phyloP scores from a whole-genome alignment of 345 rosid genomes.

The Acer yangbiense region DNA sequence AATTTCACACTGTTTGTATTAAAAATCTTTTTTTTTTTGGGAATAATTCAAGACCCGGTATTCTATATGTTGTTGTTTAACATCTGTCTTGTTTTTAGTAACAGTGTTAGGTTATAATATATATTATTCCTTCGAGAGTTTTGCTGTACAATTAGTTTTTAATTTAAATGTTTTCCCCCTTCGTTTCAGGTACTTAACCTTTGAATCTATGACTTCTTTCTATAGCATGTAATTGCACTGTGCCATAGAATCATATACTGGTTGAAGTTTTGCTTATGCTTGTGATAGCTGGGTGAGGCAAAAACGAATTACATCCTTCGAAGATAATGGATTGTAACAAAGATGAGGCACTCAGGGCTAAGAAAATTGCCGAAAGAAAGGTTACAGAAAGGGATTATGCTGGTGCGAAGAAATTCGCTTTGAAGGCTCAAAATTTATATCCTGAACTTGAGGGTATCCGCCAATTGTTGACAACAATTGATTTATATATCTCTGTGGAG shows the following conservation, averaged over 20 bases:
- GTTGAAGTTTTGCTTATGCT: constrained; percentile 16
- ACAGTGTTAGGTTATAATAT: neutral
- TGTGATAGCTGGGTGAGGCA: constrained; percentile 16
- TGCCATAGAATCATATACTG: constrained; percentile 1
- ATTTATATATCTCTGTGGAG: constrained; percentile 69
- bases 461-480: constrained; percentile 59
- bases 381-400: constrained; percentile 60
- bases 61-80: neutral
- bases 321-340: constrained; percentile 83
- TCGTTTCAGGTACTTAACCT: constrained; percentile 30
- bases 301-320: constrained; percentile 8
- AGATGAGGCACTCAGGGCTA: constrained; percentile 88
- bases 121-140: neutral
- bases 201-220: neutral
- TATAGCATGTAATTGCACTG: constrained; percentile 17
- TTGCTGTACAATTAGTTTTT: constrained; percentile 4
- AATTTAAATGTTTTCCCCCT: constrained; percentile 1
- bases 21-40: too few relatives aligned
- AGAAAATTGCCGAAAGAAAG: constrained; percentile 86
- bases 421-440: constrained; percentile 76
- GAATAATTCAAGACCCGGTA: neutral
- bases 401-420: constrained; percentile 72
- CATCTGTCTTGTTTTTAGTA: neutral
- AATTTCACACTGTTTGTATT: too few relatives aligned
- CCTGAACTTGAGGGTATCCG: constrained; percentile 72